phyloP scores from a whole-genome alignment of 1,284 basidiomycete genomes.

The Fomitiporia mediterranea region DNA sequence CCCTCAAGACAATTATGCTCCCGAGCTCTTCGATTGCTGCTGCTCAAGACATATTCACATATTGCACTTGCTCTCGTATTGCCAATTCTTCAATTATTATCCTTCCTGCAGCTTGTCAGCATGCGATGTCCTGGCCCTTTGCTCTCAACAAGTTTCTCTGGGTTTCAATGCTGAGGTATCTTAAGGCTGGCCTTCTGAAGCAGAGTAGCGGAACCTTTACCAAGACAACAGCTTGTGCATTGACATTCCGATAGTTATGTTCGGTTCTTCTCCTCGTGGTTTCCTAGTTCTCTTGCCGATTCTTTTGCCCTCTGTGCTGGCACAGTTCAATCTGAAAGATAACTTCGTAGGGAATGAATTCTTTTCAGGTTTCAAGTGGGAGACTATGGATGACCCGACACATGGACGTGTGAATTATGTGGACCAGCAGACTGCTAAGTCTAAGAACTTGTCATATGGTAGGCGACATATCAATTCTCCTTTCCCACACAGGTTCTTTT shows the following conservation, averaged over 20 bases:
- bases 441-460: constrained; percentile 40
- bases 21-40: too few relatives aligned
- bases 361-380: constrained; percentile 41
- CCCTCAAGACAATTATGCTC: too few relatives aligned
- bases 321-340: constrained; percentile 24
- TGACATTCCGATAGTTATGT: too few relatives aligned
- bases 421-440: constrained; percentile 35
- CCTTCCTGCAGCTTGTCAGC: too few relatives aligned
- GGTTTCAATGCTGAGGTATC: too few relatives aligned
- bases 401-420: constrained; percentile 54
- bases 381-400: constrained; percentile 48
- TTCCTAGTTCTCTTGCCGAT: background rate
- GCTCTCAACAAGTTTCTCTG: background rate
- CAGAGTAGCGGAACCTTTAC: background rate
- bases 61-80: too few relatives aligned
- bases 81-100: too few relatives aligned
- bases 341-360: constrained; percentile 41
- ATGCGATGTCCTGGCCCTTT: background rate
- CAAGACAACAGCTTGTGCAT: too few relatives aligned
- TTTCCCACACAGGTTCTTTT: background rate
- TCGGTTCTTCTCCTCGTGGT: background rate
- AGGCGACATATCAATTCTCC: constrained; percentile 7
- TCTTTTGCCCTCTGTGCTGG: background rate
- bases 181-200: background rate
- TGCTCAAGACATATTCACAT: too few relatives aligned